These are phyloP conservation scores for Tetracentron sinense DNA, from an alignment of 164 flowering plant species.

Conservation along the genomic window DNA sequence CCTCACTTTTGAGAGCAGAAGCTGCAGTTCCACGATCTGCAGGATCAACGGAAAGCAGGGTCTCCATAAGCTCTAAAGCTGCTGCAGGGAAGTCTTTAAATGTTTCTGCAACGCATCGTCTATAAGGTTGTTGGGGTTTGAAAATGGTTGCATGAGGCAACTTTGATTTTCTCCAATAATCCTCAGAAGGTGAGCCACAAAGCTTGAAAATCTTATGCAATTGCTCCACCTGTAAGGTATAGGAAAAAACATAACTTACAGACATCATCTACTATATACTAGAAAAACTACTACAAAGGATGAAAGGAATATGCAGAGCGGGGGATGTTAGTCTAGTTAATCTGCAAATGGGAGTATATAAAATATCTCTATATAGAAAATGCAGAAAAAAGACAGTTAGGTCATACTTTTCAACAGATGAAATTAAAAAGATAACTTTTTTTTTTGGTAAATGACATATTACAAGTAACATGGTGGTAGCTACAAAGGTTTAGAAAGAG, in stretches of 20 bases:
- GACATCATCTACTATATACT: neutral
- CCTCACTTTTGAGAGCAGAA: conserved; percentile 82
- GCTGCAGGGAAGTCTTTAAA: conserved; percentile 85
- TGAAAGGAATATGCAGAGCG: neutral
- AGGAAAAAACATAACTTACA: conserved; percentile 8
- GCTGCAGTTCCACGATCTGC: conserved; percentile 87
- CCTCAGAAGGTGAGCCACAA: conserved; percentile 97
- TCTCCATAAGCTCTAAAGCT: conserved; percentile 75
- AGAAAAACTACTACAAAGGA: neutral
- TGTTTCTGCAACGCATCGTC: conserved; percentile 74
- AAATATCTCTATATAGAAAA: too few species aligned
- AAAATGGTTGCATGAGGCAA: conserved; percentile 94
- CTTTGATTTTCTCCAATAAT: conserved; percentile 94
- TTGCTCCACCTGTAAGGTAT: conserved; percentile 72
- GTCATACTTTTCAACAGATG: too few species aligned
- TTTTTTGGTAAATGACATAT: too few species aligned
- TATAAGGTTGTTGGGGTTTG: conserved; percentile 91
- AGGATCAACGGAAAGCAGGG: conserved; percentile 82
- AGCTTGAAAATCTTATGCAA: conserved; percentile 95
- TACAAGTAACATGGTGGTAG: too few species aligned
- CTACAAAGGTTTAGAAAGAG: too few species aligned
- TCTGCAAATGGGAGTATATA: too few species aligned
- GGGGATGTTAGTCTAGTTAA: neutral
- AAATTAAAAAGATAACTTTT: too few species aligned
- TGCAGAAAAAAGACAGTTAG: too few species aligned